Conservation (phyloP, 2,329 filamentous ascomycete genomes). For the Colletotrichum sp. region DNA sequence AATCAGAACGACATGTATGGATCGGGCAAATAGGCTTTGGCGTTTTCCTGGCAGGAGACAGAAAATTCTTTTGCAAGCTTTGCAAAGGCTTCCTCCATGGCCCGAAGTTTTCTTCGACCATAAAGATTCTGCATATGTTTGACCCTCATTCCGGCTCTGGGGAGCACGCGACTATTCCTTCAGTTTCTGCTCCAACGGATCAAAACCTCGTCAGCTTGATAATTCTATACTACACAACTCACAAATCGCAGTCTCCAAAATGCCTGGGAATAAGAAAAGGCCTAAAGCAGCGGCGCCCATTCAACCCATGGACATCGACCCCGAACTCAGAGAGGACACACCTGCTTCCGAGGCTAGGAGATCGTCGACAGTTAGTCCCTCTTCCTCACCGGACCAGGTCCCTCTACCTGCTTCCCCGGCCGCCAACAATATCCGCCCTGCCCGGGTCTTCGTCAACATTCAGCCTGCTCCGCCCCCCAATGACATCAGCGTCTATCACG, state of each 20-base stretch:
- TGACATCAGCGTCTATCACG: neutral
- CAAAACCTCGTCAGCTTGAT: neutral
- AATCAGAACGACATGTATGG: neutral
- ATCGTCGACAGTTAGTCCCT: neutral
- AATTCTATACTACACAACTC: neutral
- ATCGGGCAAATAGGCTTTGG: neutral
- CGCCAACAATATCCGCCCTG: neutral
- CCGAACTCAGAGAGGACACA: neutral
- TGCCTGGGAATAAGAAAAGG: neutral
- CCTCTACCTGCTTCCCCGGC: too few relatives aligned
- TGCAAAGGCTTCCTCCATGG: neutral
- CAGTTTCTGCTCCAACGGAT: fast-evolving
- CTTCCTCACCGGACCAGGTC: neutral
- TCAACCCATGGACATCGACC: neutral
- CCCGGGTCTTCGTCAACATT: neutral
- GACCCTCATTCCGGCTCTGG: neutral
- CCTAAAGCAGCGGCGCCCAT: neutral
- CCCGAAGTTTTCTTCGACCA: neutral
- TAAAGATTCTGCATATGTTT: neutral
- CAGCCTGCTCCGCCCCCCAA: neutral
- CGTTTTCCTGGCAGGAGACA: neutral
- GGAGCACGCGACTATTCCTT: fast-evolving
- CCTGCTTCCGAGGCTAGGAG: neutral
- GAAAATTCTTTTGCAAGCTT: neutral
- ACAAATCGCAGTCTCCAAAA: neutral